Percentiles rank a stretch among this genome's conserved stretches.
These are phyloP conservation scores for Aureobasidium sp. DNA, from an alignment of 2,329 filamentous ascomycete species.

Conservation along the genomic window DNA sequence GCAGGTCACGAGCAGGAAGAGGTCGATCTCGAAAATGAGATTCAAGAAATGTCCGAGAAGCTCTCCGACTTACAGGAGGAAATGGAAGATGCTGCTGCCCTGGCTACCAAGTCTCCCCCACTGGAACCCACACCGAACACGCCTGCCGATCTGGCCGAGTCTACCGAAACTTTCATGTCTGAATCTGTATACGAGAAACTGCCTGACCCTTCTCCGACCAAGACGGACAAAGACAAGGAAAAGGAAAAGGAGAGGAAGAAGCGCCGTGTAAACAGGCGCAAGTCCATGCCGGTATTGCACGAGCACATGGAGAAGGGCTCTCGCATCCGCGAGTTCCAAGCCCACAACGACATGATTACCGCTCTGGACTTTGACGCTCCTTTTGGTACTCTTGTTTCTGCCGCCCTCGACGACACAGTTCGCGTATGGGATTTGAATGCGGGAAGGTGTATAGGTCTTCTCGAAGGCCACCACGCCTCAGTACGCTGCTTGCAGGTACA, in stretches of 20 bases:
- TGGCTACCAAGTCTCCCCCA: slow-evolving; percentile 33
- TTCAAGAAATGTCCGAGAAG: slow-evolving; percentile 52
- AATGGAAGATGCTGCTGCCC: slow-evolving; percentile 41
- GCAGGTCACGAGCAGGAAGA: slow-evolving; percentile 87
- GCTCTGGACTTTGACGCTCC: slow-evolving; percentile 95
- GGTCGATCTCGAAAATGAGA: slow-evolving; percentile 77
- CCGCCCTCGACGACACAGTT: slow-evolving; percentile 86
- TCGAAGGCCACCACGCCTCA: slow-evolving; percentile 92
- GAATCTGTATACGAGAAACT: slow-evolving; percentile 95
- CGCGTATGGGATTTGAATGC: slow-evolving; percentile 94
- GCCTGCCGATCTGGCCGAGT: slow-evolving; percentile 30
- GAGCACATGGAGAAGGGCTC: slow-evolving; percentile 90
- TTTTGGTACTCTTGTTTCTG: slow-evolving; percentile 89
- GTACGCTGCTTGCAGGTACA: slow-evolving; percentile 88
- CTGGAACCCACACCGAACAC: slow-evolving; percentile 17
- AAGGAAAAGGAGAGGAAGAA: slow-evolving; percentile 39
- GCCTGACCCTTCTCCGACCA: slow-evolving; percentile 51
- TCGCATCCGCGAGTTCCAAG: slow-evolving; percentile 77
- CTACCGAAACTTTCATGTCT: slow-evolving; percentile 75
- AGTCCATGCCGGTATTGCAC: slow-evolving; percentile 89
- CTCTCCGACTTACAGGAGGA: slow-evolving; percentile 57
- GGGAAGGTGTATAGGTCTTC: slow-evolving; percentile 79
- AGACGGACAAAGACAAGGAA: slow-evolving; percentile 36
- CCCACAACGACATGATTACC: slow-evolving; percentile 81
- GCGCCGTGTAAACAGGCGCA: slow-evolving; percentile 54